These are phyloP conservation scores for Hordeum marinum DNA, from an alignment of 176 grass and related monocot species.

Conservation along the genomic window DNA sequence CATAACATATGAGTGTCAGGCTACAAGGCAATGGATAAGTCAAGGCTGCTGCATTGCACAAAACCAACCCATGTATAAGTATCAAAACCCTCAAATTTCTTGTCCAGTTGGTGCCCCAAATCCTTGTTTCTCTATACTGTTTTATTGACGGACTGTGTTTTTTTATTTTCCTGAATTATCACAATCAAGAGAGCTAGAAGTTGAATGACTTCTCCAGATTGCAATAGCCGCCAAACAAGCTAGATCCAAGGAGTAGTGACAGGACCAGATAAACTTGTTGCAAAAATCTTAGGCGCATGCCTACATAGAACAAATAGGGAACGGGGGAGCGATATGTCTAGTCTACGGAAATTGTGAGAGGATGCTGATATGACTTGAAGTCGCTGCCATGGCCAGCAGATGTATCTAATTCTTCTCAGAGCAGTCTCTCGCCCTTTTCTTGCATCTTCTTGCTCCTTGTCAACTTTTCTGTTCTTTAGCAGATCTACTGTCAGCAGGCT, in stretches of 20 bases:
- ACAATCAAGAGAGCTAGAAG: neutral
- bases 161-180: neutral
- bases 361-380: slow-evolving; percentile 39
- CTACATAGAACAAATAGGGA: neutral
- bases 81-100: no score
- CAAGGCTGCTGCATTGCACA: neutral
- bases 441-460: no score
- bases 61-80: neutral
- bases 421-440: no score
- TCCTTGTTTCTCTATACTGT: slow-evolving; percentile 2
- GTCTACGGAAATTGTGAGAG: neutral
- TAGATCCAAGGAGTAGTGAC: neutral
- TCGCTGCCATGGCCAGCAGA: slow-evolving; percentile 69
- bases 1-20: neutral
- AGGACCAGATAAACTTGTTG: neutral
- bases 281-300: neutral
- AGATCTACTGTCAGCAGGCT: no score
- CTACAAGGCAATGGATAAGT: slow-evolving; percentile 1
- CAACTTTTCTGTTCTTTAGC: no score
- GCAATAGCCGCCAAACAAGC: neutral
- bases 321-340: neutral
- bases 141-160: neutral
- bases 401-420: no score
- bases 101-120: neutral
- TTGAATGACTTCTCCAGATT: neutral